phyloP scores from a whole-genome alignment of 2,329 filamentous ascomycete genomes.

The Septoria linicola region DNA sequence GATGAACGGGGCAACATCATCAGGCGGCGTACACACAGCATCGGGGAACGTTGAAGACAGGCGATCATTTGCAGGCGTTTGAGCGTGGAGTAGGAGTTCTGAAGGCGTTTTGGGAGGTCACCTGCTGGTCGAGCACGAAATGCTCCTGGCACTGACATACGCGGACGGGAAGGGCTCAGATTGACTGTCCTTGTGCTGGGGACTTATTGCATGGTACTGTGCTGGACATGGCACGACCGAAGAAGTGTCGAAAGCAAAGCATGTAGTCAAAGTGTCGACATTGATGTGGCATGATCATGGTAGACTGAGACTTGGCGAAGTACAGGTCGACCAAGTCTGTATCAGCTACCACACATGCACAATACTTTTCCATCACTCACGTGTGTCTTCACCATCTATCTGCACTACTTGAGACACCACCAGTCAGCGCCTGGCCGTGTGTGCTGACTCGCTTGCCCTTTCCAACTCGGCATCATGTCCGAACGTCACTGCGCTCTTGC shows the following conservation, averaged over 20 bases:
- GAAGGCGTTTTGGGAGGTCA: background rate
- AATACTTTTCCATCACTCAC: no score
- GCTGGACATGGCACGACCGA: background rate
- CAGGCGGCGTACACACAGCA: background rate
- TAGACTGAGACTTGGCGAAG: no score
- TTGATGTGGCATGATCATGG: no score
- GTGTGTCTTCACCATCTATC: no score
- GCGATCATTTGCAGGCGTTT: background rate
- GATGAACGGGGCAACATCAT: no score
- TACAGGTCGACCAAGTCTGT: no score
- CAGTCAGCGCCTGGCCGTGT: no score
- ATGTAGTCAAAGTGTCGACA: background rate
- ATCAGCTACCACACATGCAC: no score
- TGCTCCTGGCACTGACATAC: background rate
- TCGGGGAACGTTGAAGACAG: background rate
- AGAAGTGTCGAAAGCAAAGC: background rate
- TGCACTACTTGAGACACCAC: no score
- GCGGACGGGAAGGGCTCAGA: background rate
- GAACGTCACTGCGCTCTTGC: background rate
- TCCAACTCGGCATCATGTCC: no score
- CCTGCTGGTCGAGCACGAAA: conserved; percentile 3
- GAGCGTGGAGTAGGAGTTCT: background rate
- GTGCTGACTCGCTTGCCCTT: no score
- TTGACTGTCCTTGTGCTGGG: background rate
- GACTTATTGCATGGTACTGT: background rate